Base-by-base conservation (phyloP, 2,329 filamentous ascomycete species). In the Ophiostoma himal-ulmi region DNA sequence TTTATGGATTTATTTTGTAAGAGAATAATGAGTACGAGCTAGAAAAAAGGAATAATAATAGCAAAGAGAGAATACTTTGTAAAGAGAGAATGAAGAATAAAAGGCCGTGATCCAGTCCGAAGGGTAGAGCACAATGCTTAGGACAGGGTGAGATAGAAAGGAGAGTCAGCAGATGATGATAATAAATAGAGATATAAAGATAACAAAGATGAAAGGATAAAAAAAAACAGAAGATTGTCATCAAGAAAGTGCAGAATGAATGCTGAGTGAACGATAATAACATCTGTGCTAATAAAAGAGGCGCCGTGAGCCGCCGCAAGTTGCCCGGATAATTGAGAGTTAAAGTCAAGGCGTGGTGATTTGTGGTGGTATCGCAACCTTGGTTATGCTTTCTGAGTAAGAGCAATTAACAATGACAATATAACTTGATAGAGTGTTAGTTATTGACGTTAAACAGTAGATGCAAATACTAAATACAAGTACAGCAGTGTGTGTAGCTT, bases 261-360 rank as follows among this genome's bases (percentile, higher is more conserved):
- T 34, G n/a, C n/a, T n/a, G n/a, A n/a, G n/a, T n/a, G 1, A 34
- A 64, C 57, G 36, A 62, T 17, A 5, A 62, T 57, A 57, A 26
- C 8, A 57, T 10, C 17, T 48, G 22, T 26, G 8, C 36, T 34
- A 62, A 34, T 26, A 62, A 62, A 34, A 62, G 57, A 57, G 52
- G 22, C 52, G 52, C 57, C 57, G 57, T 14, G 57, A 62, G 57
- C 57, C 26, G 57, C 57, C 57, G 57, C 57, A 26, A 62, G 26
- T 62, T 62, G 57, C 57, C 22, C 57, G 26, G 57, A 62, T 57
- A 57, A 57, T 62, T 11, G 14, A 60, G 54, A 30, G 57, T 34
- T 14, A 5, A 62, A 34, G 26, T 62, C 22, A 62, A 26, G 52
- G 8, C 52, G 20, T 26, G 52, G 17, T 57, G 52, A 57, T 57